Conservation (phyloP, 2,329 filamentous ascomycete genomes). For the Blastomyces parvus region DNA sequence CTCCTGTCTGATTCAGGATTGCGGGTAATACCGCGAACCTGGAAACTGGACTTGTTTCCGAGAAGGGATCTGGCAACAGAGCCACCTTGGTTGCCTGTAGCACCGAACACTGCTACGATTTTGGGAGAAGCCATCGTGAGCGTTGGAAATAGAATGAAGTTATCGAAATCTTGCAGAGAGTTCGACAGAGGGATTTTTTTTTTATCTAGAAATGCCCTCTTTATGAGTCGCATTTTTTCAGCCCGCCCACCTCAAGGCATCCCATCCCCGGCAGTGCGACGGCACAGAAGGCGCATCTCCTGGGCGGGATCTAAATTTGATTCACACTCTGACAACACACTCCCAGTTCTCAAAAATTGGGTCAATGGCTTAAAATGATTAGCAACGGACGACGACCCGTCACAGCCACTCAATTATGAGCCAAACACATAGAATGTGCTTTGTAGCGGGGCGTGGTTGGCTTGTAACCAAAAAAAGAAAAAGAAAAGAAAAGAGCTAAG, state of each 20-base stretch:
- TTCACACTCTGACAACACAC: constrained; percentile 4
- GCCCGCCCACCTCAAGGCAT: neutral
- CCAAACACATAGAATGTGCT: neutral
- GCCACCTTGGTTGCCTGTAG: constrained; percentile 15
- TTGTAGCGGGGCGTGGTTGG: neutral
- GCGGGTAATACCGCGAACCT: constrained; percentile 13
- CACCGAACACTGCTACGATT: constrained; percentile 16
- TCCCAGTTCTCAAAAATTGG: constrained; percentile 4
- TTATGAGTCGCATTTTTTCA: neutral
- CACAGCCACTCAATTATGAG: constrained; percentile 5
- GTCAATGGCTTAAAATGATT: neutral
- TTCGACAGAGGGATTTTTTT: neutral
- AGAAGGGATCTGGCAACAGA: constrained; percentile 4
- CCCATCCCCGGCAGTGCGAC: neutral
- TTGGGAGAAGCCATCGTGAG: constrained; percentile 10
- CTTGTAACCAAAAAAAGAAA: neutral
- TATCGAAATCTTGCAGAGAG: neutral
- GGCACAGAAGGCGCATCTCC: too few species aligned
- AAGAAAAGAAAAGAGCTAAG: neutral
- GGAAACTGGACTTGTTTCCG: constrained; percentile 3
- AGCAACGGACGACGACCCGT: neutral
- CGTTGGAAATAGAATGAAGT: neutral
- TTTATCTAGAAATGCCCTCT: neutral
- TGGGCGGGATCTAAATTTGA: neutral
- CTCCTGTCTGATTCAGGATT: constrained; percentile 19